Evolutionary conservation across 176 grass and related monocot species (phyloP).

Genomic region (Phoenix roebelenii): DNA sequence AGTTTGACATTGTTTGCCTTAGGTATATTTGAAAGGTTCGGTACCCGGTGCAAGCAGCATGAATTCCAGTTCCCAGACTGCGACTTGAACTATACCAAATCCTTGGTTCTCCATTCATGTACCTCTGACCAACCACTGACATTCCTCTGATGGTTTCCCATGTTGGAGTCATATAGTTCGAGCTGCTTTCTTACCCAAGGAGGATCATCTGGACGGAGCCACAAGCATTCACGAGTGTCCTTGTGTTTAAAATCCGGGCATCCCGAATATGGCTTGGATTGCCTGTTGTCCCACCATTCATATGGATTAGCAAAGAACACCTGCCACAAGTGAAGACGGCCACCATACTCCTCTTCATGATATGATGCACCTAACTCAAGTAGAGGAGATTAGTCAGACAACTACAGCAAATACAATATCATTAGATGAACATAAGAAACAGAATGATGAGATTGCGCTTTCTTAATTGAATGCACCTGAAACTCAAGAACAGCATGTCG

Average conservation of each 20-base stretch:
- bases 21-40: no score
- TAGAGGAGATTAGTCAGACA: neutral
- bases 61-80: no score
- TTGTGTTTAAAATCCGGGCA: constrained; percentile 46
- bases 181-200: constrained; percentile 55
- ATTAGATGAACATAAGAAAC: neutral
- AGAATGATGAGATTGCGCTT: no score
- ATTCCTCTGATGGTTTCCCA: constrained; percentile 10
- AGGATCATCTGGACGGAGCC: constrained; percentile 45
- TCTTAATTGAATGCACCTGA: no score
- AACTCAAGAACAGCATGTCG: no score
- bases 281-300: constrained; percentile 64
- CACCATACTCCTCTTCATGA: constrained; percentile 11
- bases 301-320: constrained; percentile 68
- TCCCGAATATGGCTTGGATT: constrained; percentile 1
- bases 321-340: constrained; percentile 45
- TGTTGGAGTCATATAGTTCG: constrained; percentile 28
- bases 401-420: neutral
- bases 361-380: constrained; percentile 6
- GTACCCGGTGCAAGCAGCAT: no score
- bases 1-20: no score
- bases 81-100: constrained; percentile 11
- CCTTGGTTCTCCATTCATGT: constrained; percentile 27
- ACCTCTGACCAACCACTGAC: neutral
- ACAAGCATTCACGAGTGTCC: constrained; percentile 37